Conservation (phyloP, 345 rosid genomes). For the Linum usitatissimum region DNA sequence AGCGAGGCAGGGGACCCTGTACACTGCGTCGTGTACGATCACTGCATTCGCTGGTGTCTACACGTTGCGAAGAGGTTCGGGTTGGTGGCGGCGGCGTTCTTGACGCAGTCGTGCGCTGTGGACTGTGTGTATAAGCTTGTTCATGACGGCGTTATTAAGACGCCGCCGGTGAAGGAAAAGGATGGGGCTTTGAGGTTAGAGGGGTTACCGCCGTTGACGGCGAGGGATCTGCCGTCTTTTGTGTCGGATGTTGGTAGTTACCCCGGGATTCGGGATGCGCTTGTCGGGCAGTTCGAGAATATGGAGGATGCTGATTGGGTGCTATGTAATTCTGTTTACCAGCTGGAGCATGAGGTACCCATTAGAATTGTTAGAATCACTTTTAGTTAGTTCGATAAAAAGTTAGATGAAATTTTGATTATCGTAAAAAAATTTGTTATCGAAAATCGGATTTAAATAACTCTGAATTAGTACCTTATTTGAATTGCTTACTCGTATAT, state of each 20-base stretch:
- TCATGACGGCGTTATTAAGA: slow-evolving; percentile 10
- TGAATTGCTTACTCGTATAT: too few relatives aligned
- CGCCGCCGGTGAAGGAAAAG: slow-evolving; percentile 4
- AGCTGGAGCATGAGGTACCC: slow-evolving; percentile 15
- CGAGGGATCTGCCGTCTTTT: slow-evolving; percentile 22
- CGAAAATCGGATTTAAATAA: too few relatives aligned
- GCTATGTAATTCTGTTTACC: slow-evolving; percentile 15
- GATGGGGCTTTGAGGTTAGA: slow-evolving; percentile 15
- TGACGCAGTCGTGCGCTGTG: slow-evolving; percentile 32
- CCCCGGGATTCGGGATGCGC: slow-evolving; percentile 6
- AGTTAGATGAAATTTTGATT: too few relatives aligned
- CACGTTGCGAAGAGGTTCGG: slow-evolving; percentile 30
- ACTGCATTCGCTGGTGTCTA: slow-evolving; percentile 25
- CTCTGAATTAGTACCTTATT: too few relatives aligned
- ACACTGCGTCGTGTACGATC: slow-evolving; percentile 15
- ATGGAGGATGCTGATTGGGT: slow-evolving; percentile 21
- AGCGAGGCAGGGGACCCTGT: slow-evolving; percentile 5
- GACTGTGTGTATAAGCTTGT: slow-evolving; percentile 24
- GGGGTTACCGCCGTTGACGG: slow-evolving; percentile 20
- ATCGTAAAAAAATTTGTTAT: too few relatives aligned
- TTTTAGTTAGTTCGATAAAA: too few relatives aligned
- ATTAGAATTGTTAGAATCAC: background rate
- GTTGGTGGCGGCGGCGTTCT: slow-evolving; percentile 13
- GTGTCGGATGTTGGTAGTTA: slow-evolving; percentile 11
- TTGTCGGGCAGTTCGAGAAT: slow-evolving; percentile 5